Conservation (phyloP, 75 land plant genomes). For the Cunninghamia lanceolata region DNA sequence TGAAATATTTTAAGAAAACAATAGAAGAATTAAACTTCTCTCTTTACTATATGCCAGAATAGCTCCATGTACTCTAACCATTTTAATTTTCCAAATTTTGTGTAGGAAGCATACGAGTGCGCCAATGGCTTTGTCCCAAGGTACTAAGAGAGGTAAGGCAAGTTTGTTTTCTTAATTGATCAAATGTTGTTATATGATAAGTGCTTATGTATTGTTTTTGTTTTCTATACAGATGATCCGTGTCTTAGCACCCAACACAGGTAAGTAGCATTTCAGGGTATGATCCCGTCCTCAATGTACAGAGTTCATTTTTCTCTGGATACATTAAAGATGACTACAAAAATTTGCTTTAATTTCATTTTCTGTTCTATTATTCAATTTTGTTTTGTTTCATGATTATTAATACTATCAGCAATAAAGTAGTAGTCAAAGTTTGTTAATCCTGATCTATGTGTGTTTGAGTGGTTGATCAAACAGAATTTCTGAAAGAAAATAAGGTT, state of each 20-base stretch:
- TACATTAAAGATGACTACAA: not conserved
- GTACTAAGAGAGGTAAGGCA: constrained; percentile 25
- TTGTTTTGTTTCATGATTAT: not conserved
- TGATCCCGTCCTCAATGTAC: not conserved
- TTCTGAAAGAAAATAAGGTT: not conserved
- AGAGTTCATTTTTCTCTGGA: not conserved
- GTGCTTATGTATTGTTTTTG: not conserved
- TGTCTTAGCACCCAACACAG: constrained; percentile 2
- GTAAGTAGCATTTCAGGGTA: not conserved
- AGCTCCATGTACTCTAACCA: not conserved
- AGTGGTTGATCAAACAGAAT: not conserved
- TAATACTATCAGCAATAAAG: not conserved
- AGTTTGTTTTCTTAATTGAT: not conserved
- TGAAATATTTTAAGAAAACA: not conserved
- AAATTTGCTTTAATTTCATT: not conserved
- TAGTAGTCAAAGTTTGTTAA: not conserved
- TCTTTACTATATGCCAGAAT: not conserved
- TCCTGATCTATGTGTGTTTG: not conserved
- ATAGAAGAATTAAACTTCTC: not conserved
- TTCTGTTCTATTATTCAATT: not conserved
- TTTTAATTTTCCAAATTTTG: not conserved
- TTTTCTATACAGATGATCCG: constrained; percentile 4
- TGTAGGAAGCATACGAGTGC: constrained; percentile 24
- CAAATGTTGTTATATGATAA: not conserved
- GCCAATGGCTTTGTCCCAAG: constrained; percentile 36